Evolutionary conservation across 140 eudicot genomes (phyloP).

Genomic region (Stevia rebaudiana): DNA sequence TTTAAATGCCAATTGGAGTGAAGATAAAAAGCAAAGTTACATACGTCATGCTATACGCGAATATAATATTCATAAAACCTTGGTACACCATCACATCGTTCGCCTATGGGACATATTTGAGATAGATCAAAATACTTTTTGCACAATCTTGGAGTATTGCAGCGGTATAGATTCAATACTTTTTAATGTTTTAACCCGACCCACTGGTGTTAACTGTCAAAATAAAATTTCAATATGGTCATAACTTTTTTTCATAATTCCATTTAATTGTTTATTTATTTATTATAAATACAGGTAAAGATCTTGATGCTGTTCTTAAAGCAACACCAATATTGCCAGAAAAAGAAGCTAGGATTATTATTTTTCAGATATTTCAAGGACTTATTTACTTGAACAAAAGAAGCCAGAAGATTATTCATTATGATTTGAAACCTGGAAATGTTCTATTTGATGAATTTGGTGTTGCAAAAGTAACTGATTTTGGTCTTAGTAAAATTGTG

Average conservation of each 20-base stretch:
- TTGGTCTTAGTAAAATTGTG: constrained; percentile 98
- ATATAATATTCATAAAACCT: constrained; percentile 92
- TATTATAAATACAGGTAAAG: constrained; percentile 56
- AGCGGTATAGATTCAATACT: constrained; percentile 49
- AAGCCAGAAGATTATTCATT: constrained; percentile 86
- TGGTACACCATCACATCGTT: constrained; percentile 85
- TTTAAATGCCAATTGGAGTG: constrained; percentile 91
- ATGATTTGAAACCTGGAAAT: constrained; percentile 97
- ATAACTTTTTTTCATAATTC: not conserved
- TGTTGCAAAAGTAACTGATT: constrained; percentile 95
- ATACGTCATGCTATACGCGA: constrained; percentile 95
- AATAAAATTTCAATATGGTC: not conserved
- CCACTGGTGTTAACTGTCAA: not conserved
- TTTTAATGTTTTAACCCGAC: not conserved
- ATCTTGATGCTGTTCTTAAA: constrained; percentile 94
- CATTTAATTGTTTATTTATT: not conserved
- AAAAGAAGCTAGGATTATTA: constrained; percentile 86
- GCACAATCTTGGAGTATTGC: constrained; percentile 91
- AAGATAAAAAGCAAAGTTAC: constrained; percentile 96
- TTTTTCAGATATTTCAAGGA: constrained; percentile 92
- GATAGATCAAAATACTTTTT: constrained; percentile 94
- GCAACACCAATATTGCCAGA: constrained; percentile 79
- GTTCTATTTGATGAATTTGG: constrained; percentile 91
- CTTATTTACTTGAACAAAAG: constrained; percentile 91
- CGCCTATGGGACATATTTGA: constrained; percentile 97